phyloP scores from a whole-genome alignment of 2,329 filamentous ascomycete species.

The Leptodontidium sp. region DNA sequence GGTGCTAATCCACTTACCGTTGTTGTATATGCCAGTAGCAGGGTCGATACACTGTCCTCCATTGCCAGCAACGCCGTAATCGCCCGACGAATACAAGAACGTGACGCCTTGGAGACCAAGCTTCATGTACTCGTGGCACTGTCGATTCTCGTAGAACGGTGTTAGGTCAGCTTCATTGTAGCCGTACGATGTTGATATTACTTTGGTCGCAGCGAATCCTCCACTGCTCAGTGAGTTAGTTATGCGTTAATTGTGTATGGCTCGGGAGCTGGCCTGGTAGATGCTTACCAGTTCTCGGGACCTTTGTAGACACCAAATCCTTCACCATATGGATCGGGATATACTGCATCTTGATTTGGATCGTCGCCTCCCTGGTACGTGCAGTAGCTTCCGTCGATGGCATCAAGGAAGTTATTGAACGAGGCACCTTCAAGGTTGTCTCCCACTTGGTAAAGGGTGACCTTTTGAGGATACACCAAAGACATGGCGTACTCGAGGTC shows the following conservation, averaged over 20 bases:
- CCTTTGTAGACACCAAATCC: slow-evolving; percentile 48
- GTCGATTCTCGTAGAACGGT: slow-evolving; percentile 27
- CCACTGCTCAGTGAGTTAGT: slow-evolving; percentile 46
- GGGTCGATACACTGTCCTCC: slow-evolving; percentile 43
- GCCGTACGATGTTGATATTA: slow-evolving; percentile 62
- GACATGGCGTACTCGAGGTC: slow-evolving; percentile 64
- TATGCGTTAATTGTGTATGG: no score
- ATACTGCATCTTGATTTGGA: slow-evolving; percentile 47
- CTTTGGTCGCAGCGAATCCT: slow-evolving; percentile 51
- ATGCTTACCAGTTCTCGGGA: slow-evolving; percentile 47
- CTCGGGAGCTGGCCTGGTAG: not conserved
- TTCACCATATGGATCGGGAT: slow-evolving; percentile 41
- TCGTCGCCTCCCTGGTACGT: slow-evolving; percentile 37
- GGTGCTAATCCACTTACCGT: not conserved
- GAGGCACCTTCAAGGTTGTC: slow-evolving; percentile 29
- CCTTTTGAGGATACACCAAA: slow-evolving; percentile 60
- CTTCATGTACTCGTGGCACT: slow-evolving; percentile 35
- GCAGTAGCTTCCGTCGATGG: slow-evolving; percentile 40
- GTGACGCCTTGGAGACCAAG: slow-evolving; percentile 31
- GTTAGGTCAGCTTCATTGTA: slow-evolving; percentile 48
- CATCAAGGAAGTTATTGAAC: slow-evolving; percentile 31
- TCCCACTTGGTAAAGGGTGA: slow-evolving; percentile 44
- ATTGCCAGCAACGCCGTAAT: slow-evolving; percentile 47
- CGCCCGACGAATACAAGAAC: slow-evolving; percentile 33
- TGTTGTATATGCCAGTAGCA: slow-evolving; percentile 42